Percentiles rank a stretch among this genome's conserved stretches.
phyloP scores from a whole-genome alignment of 1,139 yeast species.

The Pichia sorboxylosa region DNA sequence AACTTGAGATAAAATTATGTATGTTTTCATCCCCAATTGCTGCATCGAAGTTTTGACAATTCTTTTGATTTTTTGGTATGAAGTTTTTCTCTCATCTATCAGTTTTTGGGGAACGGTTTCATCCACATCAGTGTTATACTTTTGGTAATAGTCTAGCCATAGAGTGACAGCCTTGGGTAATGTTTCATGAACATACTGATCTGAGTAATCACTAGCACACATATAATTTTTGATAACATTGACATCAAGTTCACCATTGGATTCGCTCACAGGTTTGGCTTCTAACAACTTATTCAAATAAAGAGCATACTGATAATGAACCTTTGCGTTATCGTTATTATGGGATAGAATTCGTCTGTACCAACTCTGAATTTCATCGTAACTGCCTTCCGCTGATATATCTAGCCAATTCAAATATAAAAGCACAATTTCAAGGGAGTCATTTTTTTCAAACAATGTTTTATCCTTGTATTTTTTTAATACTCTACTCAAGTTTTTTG shows the following conservation, averaged over 20 bases:
- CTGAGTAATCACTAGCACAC: slow-evolving; percentile 48
- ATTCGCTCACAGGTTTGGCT: slow-evolving; percentile 26
- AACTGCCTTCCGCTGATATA: slow-evolving; percentile 71
- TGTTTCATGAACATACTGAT: slow-evolving; percentile 45
- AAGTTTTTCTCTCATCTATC: slow-evolving; percentile 4
- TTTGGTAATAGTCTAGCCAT: slow-evolving; percentile 78
- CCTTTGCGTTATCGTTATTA: slow-evolving; percentile 25
- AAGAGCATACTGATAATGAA: slow-evolving; percentile 56
- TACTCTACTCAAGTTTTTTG: slow-evolving; percentile 47
- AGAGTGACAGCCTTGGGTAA: slow-evolving; percentile 80
- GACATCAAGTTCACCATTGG: slow-evolving; percentile 54
- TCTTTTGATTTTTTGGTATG: slow-evolving; percentile 8
- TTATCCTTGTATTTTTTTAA: slow-evolving; percentile 14
- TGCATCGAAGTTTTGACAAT: slow-evolving; percentile 20
- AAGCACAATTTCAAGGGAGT: slow-evolving; percentile 49
- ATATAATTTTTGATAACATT: slow-evolving; percentile 55
- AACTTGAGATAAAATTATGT: slow-evolving; percentile 76
- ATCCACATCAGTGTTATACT: slow-evolving; percentile 27
- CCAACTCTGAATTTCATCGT: slow-evolving; percentile 59
- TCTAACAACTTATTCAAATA: slow-evolving; percentile 73
- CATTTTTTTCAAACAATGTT: slow-evolving; percentile 15
- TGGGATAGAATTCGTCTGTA: slow-evolving; percentile 49
- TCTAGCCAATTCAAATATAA: slow-evolving; percentile 87
- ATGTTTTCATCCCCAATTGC: slow-evolving; percentile 63
- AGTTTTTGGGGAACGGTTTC: slow-evolving; percentile 34